These are phyloP conservation scores for Chamaecyparis obtusa DNA, from an alignment of 75 land plant species.

Conservation along the genomic window DNA sequence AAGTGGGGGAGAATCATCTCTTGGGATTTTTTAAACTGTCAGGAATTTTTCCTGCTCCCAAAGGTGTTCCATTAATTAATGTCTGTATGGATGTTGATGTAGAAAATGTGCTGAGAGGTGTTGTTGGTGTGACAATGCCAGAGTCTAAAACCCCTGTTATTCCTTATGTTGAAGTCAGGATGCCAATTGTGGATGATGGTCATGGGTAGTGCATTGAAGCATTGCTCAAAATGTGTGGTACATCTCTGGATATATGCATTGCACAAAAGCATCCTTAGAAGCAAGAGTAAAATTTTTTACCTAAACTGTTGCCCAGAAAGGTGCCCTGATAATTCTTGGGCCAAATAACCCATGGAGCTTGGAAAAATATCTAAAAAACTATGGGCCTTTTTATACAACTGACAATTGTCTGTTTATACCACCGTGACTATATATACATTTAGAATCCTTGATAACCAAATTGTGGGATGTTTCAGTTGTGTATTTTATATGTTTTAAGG, in stretches of 20 bases:
- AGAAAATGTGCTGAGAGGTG: slow-evolving; percentile 52
- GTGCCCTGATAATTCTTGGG: not conserved
- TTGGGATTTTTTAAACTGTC: slow-evolving; percentile 63
- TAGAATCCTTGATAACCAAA: slow-evolving; percentile 2
- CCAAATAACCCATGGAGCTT: not conserved
- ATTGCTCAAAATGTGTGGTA: slow-evolving; percentile 37
- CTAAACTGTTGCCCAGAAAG: not conserved
- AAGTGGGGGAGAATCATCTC: slow-evolving; percentile 45
- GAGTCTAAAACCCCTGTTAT: slow-evolving; percentile 14
- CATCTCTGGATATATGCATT: slow-evolving; percentile 37
- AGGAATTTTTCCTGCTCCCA: slow-evolving; percentile 55
- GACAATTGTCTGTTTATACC: not conserved
- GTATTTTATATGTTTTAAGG: not conserved
- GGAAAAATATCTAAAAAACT: not conserved
- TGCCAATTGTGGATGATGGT: slow-evolving; percentile 82
- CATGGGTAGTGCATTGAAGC: slow-evolving; percentile 79
- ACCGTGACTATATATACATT: not conserved
- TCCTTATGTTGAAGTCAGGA: slow-evolving; percentile 58
- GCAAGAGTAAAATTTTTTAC: not conserved
- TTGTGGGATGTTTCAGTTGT: slow-evolving; percentile 5
- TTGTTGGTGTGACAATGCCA: slow-evolving; percentile 47
- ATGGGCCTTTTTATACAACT: not conserved
- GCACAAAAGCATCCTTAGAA: slow-evolving; percentile 17
- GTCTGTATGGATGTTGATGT: slow-evolving; percentile 77
- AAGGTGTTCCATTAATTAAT: slow-evolving; percentile 50